A percentile compares a stretch with the other conserved stretches of the same genome.
phyloP scores from a whole-genome alignment of 768 basidiomycete genomes.

The Scleroderma bovista region DNA sequence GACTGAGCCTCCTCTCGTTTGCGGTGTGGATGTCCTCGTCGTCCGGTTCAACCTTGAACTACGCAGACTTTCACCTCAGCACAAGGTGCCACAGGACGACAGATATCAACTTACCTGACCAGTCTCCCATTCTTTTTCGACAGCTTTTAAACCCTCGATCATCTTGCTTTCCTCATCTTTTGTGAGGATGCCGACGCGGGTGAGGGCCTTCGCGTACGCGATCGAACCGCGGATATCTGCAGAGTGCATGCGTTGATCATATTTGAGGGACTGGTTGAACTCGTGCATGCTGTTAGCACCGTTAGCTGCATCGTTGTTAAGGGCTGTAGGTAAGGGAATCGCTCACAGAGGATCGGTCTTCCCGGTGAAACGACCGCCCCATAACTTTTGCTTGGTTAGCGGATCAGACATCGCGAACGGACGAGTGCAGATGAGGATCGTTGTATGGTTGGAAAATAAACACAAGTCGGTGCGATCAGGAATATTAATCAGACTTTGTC shows the following conservation, averaged over 20 bases:
- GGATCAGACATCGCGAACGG: slow-evolving; percentile 31
- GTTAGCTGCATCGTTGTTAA: slow-evolving; percentile 1
- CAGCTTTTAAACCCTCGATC: slow-evolving; percentile 64
- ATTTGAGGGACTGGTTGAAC: slow-evolving; percentile 93
- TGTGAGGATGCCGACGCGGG: slow-evolving; percentile 76
- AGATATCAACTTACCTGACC: slow-evolving; percentile 49
- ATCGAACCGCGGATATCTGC: slow-evolving; percentile 93
- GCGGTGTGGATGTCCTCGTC: slow-evolving; percentile 99
- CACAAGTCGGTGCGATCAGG: no score
- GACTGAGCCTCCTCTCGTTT: slow-evolving; percentile 90
- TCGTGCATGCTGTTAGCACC: slow-evolving; percentile 77
- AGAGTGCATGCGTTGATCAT: slow-evolving; percentile 91
- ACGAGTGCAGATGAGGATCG: background rate
- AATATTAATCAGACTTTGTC: no score
- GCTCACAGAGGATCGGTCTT: slow-evolving; percentile 59
- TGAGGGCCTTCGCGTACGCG: slow-evolving; percentile 88
- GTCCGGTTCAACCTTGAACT: slow-evolving; percentile 79
- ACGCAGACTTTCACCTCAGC: background rate
- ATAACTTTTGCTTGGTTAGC: slow-evolving; percentile 67
- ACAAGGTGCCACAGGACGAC: background rate
- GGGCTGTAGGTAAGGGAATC: background rate
- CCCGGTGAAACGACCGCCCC: slow-evolving; percentile 87
- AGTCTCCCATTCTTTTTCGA: slow-evolving; percentile 81
- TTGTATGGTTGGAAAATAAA: no score
- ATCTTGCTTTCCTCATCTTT: slow-evolving; percentile 69